These are phyloP conservation scores for Draba incana DNA, from an alignment of 345 rosid species.

Conservation along the genomic window DNA sequence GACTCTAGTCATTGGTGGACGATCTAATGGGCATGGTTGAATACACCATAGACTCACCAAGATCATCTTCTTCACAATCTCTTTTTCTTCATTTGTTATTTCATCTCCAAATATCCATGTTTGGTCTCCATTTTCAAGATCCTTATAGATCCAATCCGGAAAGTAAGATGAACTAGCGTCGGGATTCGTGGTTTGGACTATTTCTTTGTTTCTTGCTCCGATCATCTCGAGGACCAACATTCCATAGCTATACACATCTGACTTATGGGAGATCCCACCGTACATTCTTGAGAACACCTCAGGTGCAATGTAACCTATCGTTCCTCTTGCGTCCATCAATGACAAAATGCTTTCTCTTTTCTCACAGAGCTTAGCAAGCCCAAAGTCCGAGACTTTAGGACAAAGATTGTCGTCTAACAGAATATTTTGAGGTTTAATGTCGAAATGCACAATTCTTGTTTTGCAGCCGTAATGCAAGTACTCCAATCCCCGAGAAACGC, in stretches of 20 bases:
- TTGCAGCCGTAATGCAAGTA: no score
- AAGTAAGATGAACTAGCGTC: constrained; percentile 7
- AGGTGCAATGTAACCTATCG: no score
- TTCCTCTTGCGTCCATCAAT: no score
- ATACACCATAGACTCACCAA: constrained; percentile 2
- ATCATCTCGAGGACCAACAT: constrained; percentile 51
- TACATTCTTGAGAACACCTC: no score
- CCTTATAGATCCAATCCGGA: constrained; percentile 13
- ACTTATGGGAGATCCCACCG: no score
- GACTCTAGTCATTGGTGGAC: constrained; percentile 11
- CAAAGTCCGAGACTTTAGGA: no score
- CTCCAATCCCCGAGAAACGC: no score
- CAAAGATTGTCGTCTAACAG: no score
- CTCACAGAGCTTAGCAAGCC: no score
- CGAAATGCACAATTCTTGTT: no score
- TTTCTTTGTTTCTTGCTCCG: constrained; percentile 32
- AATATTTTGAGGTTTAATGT: no score
- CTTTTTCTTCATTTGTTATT: background rate
- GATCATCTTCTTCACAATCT: constrained; percentile 12
- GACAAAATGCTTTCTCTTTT: no score
- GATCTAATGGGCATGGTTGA: background rate
- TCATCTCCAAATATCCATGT: constrained; percentile 11
- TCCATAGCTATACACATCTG: constrained; percentile 52
- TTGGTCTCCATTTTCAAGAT: constrained; percentile 1
- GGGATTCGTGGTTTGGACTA: background rate